Conservation (phyloP, 805 yeast genomes). For the Candida morakotiae region DNA sequence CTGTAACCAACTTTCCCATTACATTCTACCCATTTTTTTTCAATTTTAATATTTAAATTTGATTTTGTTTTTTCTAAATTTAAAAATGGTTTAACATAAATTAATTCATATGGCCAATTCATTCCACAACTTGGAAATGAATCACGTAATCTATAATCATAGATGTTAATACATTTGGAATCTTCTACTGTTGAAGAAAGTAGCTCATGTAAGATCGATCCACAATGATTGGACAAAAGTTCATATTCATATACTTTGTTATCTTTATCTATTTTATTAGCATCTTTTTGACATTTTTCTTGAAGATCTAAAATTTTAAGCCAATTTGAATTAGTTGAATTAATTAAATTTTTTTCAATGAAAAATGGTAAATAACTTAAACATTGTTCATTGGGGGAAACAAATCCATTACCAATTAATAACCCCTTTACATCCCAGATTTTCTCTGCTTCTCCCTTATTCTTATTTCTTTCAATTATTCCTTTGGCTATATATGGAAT, state of each 20-base stretch:
- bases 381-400: constrained; percentile 85
- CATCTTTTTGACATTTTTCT: constrained; percentile 55
- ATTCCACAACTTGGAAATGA: constrained; percentile 82
- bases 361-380: constrained; percentile 74
- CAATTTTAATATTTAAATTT: constrained; percentile 46
- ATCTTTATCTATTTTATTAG: constrained; percentile 25
- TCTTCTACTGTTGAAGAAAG: too few species aligned
- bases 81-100: constrained; percentile 47
- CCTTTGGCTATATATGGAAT: constrained; percentile 81
- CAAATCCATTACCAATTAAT: constrained; percentile 91
- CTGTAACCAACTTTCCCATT: constrained; percentile 49
- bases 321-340: too few species aligned
- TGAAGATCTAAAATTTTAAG: constrained; percentile 52
- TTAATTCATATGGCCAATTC: constrained; percentile 83
- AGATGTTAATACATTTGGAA: constrained; percentile 81
- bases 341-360: constrained; percentile 53
- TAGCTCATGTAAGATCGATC: too few species aligned
- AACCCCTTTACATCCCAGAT: constrained; percentile 55
- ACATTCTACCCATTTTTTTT: constrained; percentile 75
- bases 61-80: constrained; percentile 40
- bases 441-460: constrained; percentile 9
- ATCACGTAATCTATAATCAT: constrained; percentile 70
- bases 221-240: too few species aligned
- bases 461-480: constrained; percentile 44
- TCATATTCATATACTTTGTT: too few species aligned